Evolutionary conservation across 352 stramenopile genomes (phyloP).

Genomic region (Phytopythium cucurbitacearum): DNA sequence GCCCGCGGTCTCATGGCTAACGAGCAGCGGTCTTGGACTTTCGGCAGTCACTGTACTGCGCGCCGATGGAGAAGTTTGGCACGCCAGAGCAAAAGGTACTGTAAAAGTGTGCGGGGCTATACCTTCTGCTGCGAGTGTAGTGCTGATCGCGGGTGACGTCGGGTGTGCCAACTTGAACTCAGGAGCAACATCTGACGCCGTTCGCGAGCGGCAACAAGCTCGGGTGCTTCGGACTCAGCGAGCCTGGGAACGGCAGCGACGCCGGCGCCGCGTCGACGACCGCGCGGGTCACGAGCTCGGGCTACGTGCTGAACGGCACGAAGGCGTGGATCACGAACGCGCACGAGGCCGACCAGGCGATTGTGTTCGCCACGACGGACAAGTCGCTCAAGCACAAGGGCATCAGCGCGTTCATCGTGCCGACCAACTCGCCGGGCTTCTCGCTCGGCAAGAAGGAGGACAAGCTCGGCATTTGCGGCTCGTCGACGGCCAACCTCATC

Average conservation of each 20-base stretch:
- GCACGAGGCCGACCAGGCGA: slow-evolving; percentile 89
- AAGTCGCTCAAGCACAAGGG: slow-evolving; percentile 95
- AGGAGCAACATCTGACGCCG: slow-evolving; percentile 83
- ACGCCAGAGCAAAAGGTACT: slow-evolving; percentile 85
- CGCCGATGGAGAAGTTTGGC: slow-evolving; percentile 92
- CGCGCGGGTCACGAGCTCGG: slow-evolving; percentile 73
- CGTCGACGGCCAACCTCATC: slow-evolving; percentile 96
- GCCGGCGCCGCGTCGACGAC: slow-evolving; percentile 93
- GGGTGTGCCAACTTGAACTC: too few species aligned
- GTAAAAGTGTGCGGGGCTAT: neutral
- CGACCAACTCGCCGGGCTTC: slow-evolving; percentile 89
- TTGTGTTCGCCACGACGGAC: slow-evolving; percentile 98
- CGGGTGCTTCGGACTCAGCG: slow-evolving; percentile 93
- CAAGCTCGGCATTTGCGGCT: slow-evolving; percentile 96
- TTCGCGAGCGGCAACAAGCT: slow-evolving; percentile 90
- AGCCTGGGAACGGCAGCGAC: slow-evolving; percentile 93
- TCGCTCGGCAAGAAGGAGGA: slow-evolving; percentile 97
- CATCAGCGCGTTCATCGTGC: slow-evolving; percentile 96
- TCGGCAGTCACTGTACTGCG: slow-evolving; percentile 93
- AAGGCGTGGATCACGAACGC: slow-evolving; percentile 98
- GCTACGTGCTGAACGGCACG: slow-evolving; percentile 95
- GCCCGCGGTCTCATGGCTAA: slow-evolving; percentile 1
- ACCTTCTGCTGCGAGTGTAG: neutral
- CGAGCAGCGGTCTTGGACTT: slow-evolving; percentile 3
- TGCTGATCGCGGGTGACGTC: too few species aligned